A percentile compares a stretch with the other conserved stretches of the same genome.
These are phyloP conservation scores for Tuber microsphaerosporum DNA, from an alignment of 495 filamentous ascomycete species.

Conservation along the genomic window DNA sequence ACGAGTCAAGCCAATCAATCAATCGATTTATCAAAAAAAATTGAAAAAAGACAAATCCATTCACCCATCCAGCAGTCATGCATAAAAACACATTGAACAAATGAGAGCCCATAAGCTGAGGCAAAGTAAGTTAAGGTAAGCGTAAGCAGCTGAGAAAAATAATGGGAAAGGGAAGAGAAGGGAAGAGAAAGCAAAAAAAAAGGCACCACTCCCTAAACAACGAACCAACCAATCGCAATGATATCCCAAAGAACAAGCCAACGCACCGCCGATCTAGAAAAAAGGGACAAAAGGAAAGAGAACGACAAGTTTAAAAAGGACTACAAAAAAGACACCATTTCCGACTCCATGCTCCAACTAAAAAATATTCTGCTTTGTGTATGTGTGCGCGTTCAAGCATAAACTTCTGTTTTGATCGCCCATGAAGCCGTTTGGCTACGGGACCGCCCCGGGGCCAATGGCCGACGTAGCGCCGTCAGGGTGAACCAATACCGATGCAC, in stretches of 20 bases:
- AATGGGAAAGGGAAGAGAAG: slow-evolving; percentile 12
- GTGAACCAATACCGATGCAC: slow-evolving; percentile 36
- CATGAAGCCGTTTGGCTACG: slow-evolving; percentile 14
- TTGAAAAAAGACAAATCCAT: background rate
- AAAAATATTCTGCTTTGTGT: background rate
- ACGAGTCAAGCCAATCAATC: background rate
- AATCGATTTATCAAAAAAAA: background rate
- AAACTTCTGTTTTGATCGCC: slow-evolving; percentile 21
- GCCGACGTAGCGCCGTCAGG: slow-evolving; percentile 31
- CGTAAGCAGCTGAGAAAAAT: slow-evolving; percentile 3
- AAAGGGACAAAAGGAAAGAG: slow-evolving; percentile 14
- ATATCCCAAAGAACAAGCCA: background rate
- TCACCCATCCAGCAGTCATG: background rate
- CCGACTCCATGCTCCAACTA: slow-evolving; percentile 6
- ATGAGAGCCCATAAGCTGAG: background rate
- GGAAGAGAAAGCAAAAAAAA: slow-evolving; percentile 17
- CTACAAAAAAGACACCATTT: background rate
- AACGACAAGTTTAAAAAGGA: slow-evolving; percentile 9
- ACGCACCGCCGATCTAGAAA: slow-evolving; percentile 17
- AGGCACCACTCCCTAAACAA: slow-evolving; percentile 31
- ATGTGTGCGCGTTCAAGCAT: background rate
- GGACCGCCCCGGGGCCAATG: slow-evolving; percentile 11
- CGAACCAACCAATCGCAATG: slow-evolving; percentile 14
- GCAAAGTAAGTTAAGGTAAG: background rate
- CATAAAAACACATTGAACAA: background rate